Evolutionary conservation across 2,329 filamentous ascomycete genomes (phyloP), one percentile per base, ranked within the genome.

Genomic region (Botrytis squamosa): DNA sequence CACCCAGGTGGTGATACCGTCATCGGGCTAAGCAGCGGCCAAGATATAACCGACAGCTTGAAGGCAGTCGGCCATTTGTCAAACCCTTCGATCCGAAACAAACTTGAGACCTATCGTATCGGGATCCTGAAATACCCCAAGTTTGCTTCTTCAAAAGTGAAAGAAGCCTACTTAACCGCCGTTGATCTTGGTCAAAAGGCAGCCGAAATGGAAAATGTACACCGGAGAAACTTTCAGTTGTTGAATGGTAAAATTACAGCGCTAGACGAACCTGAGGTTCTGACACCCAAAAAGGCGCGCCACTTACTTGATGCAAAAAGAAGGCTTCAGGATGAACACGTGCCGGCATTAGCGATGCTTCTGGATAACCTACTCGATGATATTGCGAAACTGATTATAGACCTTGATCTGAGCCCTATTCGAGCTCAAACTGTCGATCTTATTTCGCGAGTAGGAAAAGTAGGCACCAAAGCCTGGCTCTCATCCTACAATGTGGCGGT

Each of bases 101-200:
- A 65, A 65, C 63, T 65, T 9, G 40, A 65, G 40, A 16, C 40
- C 12, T 65, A 65, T 33, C 63, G 63, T 20, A 49, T 65, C 29
- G 63, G 40, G 5, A 46, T 42, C 14, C 40, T 65, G 25, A 1
- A 65, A 65, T 20, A 46, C 3, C 40, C 63, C 22, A 33, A 22
- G 46, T 49, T 65, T 8, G n/a, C 36, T 65, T 49, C 63, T 49
- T 36, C 63, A 33, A 22, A 49, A 42, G 25, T 12, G 36, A 25
- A 65, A 49, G 42, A 49, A 0, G 25, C 5, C 40, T 65, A 65
- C 40, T 20, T 65, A 16, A 20, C 63, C 38, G 42, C 63, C 42
- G 25, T 49, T 18, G 40, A 46, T 65, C 63, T 65, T 33, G 63
- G 63, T 46, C 63, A 65, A 65, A 65, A 65, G 40, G 63, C 40